phyloP scores from a whole-genome alignment of 768 basidiomycete species.

The Mycena amicta region DNA sequence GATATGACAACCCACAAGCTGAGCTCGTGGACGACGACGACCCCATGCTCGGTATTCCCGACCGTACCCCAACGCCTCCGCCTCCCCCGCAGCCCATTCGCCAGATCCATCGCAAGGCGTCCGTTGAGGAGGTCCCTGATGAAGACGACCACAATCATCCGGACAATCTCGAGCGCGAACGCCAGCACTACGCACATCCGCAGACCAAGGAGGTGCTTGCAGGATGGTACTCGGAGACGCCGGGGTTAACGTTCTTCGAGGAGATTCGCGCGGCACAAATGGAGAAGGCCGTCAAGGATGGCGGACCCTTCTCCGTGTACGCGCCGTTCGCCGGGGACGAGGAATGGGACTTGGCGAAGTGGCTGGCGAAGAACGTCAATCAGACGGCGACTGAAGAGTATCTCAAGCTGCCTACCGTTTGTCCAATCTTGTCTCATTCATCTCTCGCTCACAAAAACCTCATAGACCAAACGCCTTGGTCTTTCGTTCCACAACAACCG shows the following conservation, averaged over 20 bases:
- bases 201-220: not conserved
- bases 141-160: slow-evolving; percentile 13
- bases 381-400: slow-evolving; percentile 13
- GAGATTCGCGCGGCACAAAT: not conserved
- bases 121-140: slow-evolving; percentile 9
- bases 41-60: not conserved
- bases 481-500: slow-evolving; percentile 12
- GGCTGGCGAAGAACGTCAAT: slow-evolving; percentile 14
- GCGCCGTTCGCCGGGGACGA: slow-evolving; percentile 12
- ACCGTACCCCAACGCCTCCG: not conserved
- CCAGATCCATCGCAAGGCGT: not conserved
- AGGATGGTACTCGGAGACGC: not conserved
- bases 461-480: not conserved
- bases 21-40: too few species aligned
- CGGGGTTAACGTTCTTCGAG: not conserved
- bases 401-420: slow-evolving; percentile 6
- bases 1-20: too few species aligned
- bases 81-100: not conserved
- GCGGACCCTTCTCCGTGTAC: not conserved
- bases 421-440: not conserved
- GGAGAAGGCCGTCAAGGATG: not conserved
- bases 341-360: slow-evolving; percentile 15
- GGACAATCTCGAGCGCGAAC: not conserved
- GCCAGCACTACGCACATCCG: not conserved
- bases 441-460: not conserved